Conservation (phyloP, 2,329 filamentous ascomycete genomes). For the Eurotiales sp. region DNA sequence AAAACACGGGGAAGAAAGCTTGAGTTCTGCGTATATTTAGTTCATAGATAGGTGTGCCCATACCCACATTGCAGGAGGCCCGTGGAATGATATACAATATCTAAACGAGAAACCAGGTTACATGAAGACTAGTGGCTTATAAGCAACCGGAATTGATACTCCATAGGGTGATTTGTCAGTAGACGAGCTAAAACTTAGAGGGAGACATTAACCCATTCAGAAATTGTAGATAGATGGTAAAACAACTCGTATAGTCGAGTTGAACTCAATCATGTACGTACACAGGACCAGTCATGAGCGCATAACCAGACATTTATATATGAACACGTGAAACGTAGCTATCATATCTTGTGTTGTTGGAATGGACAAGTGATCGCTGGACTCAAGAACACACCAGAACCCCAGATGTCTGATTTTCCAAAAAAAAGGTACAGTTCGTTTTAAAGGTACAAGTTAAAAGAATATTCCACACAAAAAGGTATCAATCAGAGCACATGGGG, state of each 20-base stretch:
- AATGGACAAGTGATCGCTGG: neutral
- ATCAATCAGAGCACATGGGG: conserved; percentile 11
- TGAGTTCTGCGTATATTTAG: too few relatives aligned
- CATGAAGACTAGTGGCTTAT: too few relatives aligned
- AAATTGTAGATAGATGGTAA: too few relatives aligned
- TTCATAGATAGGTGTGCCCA: too few relatives aligned
- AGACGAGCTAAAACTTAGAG: too few relatives aligned
- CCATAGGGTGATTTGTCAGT: too few relatives aligned
- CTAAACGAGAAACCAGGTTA: too few relatives aligned
- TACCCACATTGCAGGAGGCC: too few relatives aligned
- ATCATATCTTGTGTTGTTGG: conserved; percentile 1
- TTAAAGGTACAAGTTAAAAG: conserved; percentile 14
- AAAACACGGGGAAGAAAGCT: too few relatives aligned
- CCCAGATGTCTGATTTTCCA: conserved; percentile 1
- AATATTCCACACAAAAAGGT: conserved; percentile 12
- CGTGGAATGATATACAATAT: too few relatives aligned
- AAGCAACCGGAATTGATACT: too few relatives aligned
- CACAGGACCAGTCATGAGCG: neutral
- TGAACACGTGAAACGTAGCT: neutral
- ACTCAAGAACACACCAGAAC: neutral
- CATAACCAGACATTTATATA: conserved; percentile 3
- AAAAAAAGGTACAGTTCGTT: conserved; percentile 5
- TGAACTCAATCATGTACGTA: neutral
- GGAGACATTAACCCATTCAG: too few relatives aligned
- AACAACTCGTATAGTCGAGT: neutral